Conservation (phyloP, 1,284 basidiomycete species). For the Boletus sp. region DNA sequence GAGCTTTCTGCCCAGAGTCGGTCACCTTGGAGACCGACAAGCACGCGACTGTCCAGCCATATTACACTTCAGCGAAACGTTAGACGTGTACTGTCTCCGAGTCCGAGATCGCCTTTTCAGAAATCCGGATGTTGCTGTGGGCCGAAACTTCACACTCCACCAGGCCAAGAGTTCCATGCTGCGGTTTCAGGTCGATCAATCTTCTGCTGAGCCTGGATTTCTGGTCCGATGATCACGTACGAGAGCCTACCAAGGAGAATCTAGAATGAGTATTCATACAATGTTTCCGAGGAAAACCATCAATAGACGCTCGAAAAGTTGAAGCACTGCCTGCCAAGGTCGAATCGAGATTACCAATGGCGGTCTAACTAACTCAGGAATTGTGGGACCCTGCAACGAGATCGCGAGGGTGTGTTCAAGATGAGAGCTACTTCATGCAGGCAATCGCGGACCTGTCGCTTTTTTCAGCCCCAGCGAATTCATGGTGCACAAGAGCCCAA, state of each 20-base stretch:
- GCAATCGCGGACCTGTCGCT: neutral
- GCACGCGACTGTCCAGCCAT: too few species aligned
- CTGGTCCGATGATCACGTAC: neutral
- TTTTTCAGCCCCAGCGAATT: conserved; percentile 2
- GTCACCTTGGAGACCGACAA: neutral
- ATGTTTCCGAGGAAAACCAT: too few species aligned
- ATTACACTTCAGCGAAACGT: too few species aligned
- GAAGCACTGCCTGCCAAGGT: too few species aligned
- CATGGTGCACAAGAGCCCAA: neutral
- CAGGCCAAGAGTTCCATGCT: neutral
- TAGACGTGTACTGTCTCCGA: too few species aligned
- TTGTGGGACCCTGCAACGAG: too few species aligned
- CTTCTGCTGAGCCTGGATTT: neutral
- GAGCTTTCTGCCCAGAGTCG: neutral
- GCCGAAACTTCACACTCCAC: neutral
- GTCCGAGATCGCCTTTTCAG: neutral
- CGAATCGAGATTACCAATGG: too few species aligned
- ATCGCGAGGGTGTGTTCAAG: too few species aligned
- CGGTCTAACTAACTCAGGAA: too few species aligned
- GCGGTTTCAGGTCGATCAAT: neutral
- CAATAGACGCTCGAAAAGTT: too few species aligned
- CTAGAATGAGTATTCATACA: neutral
- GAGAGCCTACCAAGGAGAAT: neutral
- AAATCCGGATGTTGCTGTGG: neutral
- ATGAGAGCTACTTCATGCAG: too few species aligned